Evolutionary conservation across 1,284 basidiomycete species (phyloP).

Genomic region (Thelephora terrestris): DNA sequence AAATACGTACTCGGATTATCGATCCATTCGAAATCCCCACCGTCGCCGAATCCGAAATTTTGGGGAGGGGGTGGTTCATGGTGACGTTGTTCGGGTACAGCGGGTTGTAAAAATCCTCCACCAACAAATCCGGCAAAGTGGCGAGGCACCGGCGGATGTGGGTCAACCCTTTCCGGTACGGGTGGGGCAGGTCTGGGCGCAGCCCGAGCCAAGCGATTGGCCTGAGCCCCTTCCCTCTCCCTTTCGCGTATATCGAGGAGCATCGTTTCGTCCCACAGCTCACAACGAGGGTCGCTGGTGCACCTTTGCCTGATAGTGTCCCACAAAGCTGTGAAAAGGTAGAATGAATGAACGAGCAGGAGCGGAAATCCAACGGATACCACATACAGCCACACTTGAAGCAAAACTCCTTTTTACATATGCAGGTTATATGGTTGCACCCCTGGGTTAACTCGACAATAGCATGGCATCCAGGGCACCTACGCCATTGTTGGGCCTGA

Average conservation of each 20-base stretch:
- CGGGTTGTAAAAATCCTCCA: not conserved
- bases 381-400: constrained; percentile 29
- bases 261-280: constrained; percentile 31
- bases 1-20: constrained; percentile 21
- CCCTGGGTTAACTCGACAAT: constrained; percentile 28
- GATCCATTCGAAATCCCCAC: constrained; percentile 23
- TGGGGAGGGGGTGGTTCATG: constrained; percentile 1
- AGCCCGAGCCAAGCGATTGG: too few species aligned
- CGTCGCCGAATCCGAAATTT: not conserved
- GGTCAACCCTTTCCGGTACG: constrained; percentile 1
- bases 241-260: constrained; percentile 27
- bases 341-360: not conserved
- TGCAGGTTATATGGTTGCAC: constrained; percentile 32
- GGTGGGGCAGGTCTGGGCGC: not conserved
- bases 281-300: constrained; percentile 26
- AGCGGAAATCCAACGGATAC: not conserved
- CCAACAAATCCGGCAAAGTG: constrained; percentile 5
- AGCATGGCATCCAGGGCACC: constrained; percentile 30
- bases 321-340: constrained; percentile 20
- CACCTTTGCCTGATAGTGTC: constrained; percentile 17
- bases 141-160: constrained; percentile 3
- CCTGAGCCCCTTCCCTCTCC: constrained; percentile 11
- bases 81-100: not conserved
- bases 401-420: constrained; percentile 27
- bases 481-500: constrained; percentile 31